Evolutionary conservation across 495 filamentous ascomycete species (phyloP).

Genomic region (Podospora pseudoanserina): DNA sequence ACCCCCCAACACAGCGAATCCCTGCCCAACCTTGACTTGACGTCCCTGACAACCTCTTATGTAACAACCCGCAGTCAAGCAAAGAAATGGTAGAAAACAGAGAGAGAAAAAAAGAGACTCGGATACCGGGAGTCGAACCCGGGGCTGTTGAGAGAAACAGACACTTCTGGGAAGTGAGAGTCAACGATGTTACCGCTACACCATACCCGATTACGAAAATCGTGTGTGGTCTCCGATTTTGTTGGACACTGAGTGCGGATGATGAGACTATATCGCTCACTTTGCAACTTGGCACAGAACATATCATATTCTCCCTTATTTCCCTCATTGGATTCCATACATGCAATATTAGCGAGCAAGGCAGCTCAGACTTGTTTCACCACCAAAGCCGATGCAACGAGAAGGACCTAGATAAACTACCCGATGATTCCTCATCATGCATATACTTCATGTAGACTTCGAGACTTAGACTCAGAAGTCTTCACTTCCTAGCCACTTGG

Average conservation of each 20-base stretch:
- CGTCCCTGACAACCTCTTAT: neutral
- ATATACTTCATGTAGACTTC: neutral
- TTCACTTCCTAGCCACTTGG: neutral
- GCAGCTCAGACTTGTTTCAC: no score
- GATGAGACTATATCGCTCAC: neutral
- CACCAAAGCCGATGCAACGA: no score
- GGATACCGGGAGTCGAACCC: constrained; percentile 22
- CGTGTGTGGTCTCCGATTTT: constrained; percentile 15
- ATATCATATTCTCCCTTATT: no score
- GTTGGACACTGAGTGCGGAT: neutral
- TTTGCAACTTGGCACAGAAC: no score
- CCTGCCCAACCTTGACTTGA: neutral
- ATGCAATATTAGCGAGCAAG: no score
- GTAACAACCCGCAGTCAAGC: neutral
- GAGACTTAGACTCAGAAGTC: neutral
- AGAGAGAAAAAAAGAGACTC: constrained; percentile 10
- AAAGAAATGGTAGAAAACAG: neutral
- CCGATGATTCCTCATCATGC: no score
- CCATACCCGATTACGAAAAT: constrained; percentile 19
- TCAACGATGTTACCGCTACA: constrained; percentile 25
- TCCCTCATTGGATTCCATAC: no score
- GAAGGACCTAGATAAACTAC: no score
- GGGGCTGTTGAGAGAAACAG: constrained; percentile 21
- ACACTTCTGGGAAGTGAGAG: constrained; percentile 19
- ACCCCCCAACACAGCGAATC: neutral